Conservation (phyloP, 148 eudicot species). For the Silene conica region DNA sequence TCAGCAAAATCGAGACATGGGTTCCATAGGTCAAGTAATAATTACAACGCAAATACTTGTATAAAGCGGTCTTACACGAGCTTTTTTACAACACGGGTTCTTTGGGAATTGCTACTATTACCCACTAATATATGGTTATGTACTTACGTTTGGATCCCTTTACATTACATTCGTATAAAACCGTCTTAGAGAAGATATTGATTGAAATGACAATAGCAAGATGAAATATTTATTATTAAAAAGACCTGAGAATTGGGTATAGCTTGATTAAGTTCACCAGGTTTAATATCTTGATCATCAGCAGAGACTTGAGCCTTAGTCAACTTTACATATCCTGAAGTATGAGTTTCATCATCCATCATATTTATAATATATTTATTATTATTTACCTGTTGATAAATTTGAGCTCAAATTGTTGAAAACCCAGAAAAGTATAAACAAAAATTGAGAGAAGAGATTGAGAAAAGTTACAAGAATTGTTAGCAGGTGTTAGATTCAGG, state of each 20-base stretch:
- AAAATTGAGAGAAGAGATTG: not conserved
- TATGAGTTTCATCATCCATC: conserved; percentile 54
- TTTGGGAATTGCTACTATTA: too few species aligned
- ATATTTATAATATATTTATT: not conserved
- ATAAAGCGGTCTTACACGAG: too few species aligned
- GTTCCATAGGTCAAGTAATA: not conserved
- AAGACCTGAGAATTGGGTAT: conserved; percentile 80
- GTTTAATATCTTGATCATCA: conserved; percentile 52
- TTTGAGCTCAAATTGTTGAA: not conserved
- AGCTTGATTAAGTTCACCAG: conserved; percentile 97
- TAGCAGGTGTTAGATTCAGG: not conserved
- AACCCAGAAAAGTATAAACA: not conserved
- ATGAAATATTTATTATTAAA: too few species aligned
- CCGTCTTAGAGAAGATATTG: conserved; percentile 4
- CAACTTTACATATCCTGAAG: conserved; percentile 74
- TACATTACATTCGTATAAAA: too few species aligned
- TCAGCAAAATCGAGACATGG: conserved; percentile 21
- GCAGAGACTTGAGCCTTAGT: conserved; percentile 62
- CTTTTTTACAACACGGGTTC: too few species aligned
- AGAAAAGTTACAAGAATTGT: not conserved
- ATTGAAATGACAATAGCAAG: not conserved
- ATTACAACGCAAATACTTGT: too few species aligned
- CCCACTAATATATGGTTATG: too few species aligned
- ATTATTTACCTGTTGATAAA: not conserved
- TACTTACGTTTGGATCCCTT: too few species aligned